Conservation (phyloP, 805 yeast species). For the Wickerhamiella galacta region DNA sequence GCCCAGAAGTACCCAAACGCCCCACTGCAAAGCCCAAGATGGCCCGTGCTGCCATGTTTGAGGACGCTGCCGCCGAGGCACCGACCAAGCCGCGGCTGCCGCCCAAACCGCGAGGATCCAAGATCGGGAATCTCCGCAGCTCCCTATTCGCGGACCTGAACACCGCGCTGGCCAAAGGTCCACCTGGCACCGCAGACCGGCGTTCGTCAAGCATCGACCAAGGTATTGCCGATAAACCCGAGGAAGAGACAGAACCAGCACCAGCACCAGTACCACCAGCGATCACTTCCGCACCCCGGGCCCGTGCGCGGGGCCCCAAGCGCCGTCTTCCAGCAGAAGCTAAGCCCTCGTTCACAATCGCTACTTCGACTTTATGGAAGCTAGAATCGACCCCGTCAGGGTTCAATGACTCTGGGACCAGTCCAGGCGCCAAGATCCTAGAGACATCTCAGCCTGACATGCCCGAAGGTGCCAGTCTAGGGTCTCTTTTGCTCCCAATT, state of each 20-base stretch:
- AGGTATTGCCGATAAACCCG: slow-evolving; percentile 3
- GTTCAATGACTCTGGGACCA: too few species aligned
- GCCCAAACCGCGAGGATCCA: slow-evolving; percentile 12
- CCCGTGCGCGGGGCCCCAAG: slow-evolving; percentile 18
- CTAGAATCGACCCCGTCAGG: too few species aligned
- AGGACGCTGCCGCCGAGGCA: slow-evolving; percentile 3
- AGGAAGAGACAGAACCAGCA: too few species aligned
- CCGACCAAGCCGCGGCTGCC: slow-evolving; percentile 9
- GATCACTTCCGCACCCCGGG: slow-evolving; percentile 8
- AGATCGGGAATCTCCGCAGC: slow-evolving; percentile 10
- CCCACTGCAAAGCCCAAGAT: slow-evolving; percentile 2
- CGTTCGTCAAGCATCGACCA: slow-evolving; percentile 4
- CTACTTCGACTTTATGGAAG: slow-evolving; percentile 11
- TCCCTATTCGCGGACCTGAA: slow-evolving; percentile 13
- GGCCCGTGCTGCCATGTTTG: slow-evolving; percentile 1
- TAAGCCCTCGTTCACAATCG: slow-evolving; percentile 12
- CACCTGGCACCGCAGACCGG: slow-evolving; percentile 8
- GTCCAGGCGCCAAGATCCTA: too few species aligned
- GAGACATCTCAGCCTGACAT: too few species aligned
- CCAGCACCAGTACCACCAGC: too few species aligned
- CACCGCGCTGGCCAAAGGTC: slow-evolving; percentile 15
- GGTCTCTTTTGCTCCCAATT: too few species aligned
- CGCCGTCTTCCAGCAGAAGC: slow-evolving; percentile 21
- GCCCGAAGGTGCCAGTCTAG: too few species aligned
- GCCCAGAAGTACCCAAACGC: slow-evolving; percentile 2